Base-by-base conservation (phyloP, 352 stramenopile genomes). In the Phytophthora pluvialis region DNA sequence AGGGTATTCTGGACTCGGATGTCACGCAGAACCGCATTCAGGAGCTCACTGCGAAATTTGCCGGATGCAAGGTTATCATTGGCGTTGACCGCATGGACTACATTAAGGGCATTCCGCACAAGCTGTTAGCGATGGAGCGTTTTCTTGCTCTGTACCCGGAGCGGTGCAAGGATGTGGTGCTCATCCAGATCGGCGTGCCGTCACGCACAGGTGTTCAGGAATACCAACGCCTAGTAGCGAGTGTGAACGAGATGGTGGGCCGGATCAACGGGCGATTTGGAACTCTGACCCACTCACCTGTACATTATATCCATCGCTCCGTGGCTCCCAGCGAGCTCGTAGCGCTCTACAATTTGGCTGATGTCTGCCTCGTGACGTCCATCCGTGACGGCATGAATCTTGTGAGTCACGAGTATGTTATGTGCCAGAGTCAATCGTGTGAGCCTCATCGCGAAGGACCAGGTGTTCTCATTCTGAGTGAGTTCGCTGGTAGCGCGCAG, bases 101-200 rank as follows among this genome's bases (percentile, higher is more conserved):
- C 35, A 94, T 91, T 67, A 97, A 96, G 70, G 89, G 89, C 2
- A 96, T 97, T 49, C 89, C 89, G 13, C 83, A 96, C 61, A 90
- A 91, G 58, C 51, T 97, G 45, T 61, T 96, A 16, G 88, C 88
- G 12, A 91, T 97, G 72, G 90, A 97, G 58, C 74, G 90, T 3
- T 96, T 95, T 62, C 63, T 97, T 1, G 78, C 81, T 12, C 72
- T 81, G 56, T 89, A 95, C 53, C 88, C 90, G 0, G 83, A 98
- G 56, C 96, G 89, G 64, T 83, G 90, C 16, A 93, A 94, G 13
- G 97, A 97, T 67, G 91, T 98, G 50, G 89, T 97, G 28, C 63
- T 98, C 5, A 89, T 98, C 43, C 94, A 98, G 75, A 97, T 99
- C 42, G 96, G 86, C 13, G 97, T 99, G 35, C 96, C 93, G 13